Evolutionary conservation across 257 asterid genomes (phyloP).

Genomic region (Schizonepeta tenuifolia): DNA sequence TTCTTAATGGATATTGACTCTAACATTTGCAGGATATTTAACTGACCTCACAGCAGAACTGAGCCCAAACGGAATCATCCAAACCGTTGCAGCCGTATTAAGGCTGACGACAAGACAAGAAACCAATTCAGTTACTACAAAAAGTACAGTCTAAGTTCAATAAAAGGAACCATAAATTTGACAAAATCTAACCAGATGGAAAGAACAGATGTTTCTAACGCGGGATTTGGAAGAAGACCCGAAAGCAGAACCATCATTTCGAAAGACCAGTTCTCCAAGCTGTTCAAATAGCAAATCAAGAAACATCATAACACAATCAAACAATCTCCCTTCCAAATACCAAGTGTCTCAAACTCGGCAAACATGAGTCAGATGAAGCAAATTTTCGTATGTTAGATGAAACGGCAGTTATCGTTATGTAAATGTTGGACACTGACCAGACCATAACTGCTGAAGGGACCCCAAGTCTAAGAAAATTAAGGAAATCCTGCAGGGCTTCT

Average conservation of each 20-base stretch:
- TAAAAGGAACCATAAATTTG: neutral
- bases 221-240: conserved; percentile 88
- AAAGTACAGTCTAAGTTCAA: neutral
- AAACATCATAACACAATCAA: neutral
- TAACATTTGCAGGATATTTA: neutral
- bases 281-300: conserved; percentile 34
- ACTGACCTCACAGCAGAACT: conserved; percentile 78
- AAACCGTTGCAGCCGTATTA: conserved; percentile 67
- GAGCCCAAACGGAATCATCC: conserved; percentile 92
- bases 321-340: no score
- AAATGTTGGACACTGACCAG: conserved; percentile 46
- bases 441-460: conserved; percentile 91
- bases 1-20: neutral
- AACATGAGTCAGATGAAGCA: no score
- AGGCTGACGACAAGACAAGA: conserved; percentile 54
- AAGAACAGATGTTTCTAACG: conserved; percentile 83
- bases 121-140: neutral
- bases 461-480: conserved; percentile 62
- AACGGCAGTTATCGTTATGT: neutral
- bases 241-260: conserved; percentile 90
- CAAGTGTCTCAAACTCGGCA: no score
- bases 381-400: no score
- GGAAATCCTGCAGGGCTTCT: conserved; percentile 58
- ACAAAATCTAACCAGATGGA: conserved; percentile 59
- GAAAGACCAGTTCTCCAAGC: conserved; percentile 88